Base-by-base conservation (phyloP, 805 yeast genomes). In the Starmerella bombicola region DNA sequence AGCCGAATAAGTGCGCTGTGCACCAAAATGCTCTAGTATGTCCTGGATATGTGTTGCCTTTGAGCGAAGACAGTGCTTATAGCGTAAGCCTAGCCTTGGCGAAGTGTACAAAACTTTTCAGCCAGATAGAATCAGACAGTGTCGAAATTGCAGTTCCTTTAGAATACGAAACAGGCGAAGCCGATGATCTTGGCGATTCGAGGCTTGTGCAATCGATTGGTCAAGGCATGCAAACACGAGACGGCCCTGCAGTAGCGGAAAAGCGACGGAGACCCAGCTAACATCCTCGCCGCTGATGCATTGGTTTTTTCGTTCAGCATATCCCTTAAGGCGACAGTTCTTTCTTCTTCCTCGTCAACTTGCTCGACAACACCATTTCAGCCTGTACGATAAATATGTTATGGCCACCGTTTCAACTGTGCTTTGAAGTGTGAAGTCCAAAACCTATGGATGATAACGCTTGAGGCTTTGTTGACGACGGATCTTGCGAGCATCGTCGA, bases 401-500 rank as follows among this genome's bases (percentile, higher is more conserved):
- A n/a, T n/a, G n/a, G n/a, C n/a, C n/a, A n/a, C n/a, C n/a, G n/a
- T n/a, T n/a, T n/a, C n/a, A n/a, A n/a, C n/a, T n/a, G n/a, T n/a
- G n/a, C n/a, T n/a, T n/a, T n/a, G n/a, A n/a, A n/a, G n/a, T n/a
- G n/a, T n/a, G n/a, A n/a, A n/a, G n/a, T n/a, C n/a, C n/a, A n/a
- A n/a, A n/a, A n/a, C n/a, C n/a, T n/a, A n/a, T n/a, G n/a, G n/a
- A n/a, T n/a, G n/a, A n/a, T n/a, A n/a, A n/a, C n/a, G n/a, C 31
- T 45, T 42, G 30, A 39, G 37, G 20, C 49, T 45, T 35, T 38
- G 42, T 30, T 45, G 67, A 65, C 59, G 73, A 60, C 53, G 68
- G 69, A 43, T 54, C 54, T 58, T 65, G 56, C 64, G 73, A 51
- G 56, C 56, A 53, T 56, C 63, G 48, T 52, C 64, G 4, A 10